Conservation (phyloP, 2,329 filamentous ascomycete genomes). For the Botrytis fragariae region DNA sequence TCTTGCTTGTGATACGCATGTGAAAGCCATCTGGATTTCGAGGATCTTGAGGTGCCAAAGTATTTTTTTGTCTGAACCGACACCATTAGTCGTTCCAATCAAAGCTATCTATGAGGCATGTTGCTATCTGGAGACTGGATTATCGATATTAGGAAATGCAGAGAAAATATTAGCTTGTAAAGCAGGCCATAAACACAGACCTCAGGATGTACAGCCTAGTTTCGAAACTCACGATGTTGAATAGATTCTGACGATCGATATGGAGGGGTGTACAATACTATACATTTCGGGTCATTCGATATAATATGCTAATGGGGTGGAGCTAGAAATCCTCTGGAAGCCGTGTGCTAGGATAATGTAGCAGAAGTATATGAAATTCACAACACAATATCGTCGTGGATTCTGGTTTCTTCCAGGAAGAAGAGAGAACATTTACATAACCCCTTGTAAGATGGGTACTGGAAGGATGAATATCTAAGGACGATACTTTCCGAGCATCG, state of each 20-base stretch:
- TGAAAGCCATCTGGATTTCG: not conserved
- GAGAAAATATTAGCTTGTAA: no score
- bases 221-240: no score
- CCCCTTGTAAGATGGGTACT: no score
- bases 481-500: not conserved
- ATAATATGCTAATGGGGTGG: not conserved
- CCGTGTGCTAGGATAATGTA: not conserved
- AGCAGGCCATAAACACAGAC: no score
- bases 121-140: not conserved
- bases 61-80: not conserved
- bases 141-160: not conserved
- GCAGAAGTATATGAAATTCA: not conserved
- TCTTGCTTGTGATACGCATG: not conserved
- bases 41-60: not conserved
- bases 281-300: not conserved
- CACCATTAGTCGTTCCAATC: not conserved
- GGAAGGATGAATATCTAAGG: not conserved
- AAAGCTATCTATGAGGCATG: no score
- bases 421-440: not conserved
- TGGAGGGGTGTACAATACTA: not conserved
- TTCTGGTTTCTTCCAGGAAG: not conserved
- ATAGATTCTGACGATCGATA: not conserved
- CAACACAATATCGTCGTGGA: not conserved
- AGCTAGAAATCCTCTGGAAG: not conserved
- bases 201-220: not conserved